phyloP scores from a whole-genome alignment of 2,329 filamentous ascomycete species.

The Sporothrix inflata region DNA sequence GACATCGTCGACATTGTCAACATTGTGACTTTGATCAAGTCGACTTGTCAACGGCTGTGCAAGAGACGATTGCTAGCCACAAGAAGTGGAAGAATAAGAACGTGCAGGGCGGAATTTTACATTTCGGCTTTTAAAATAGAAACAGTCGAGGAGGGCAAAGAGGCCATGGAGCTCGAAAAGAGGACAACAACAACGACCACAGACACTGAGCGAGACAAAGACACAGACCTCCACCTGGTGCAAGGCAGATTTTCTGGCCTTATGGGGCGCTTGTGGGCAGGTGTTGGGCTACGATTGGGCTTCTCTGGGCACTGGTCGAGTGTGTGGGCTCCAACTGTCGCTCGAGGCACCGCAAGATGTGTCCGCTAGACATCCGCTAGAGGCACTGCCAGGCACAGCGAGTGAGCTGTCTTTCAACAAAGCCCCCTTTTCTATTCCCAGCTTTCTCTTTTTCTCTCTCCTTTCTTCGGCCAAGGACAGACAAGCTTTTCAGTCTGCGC shows the following conservation, averaged over 20 bases:
- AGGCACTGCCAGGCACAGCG: too few species aligned
- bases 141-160: neutral
- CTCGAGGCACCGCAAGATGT: neutral
- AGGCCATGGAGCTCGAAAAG: too few species aligned
- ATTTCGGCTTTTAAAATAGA: neutral
- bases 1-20: neutral
- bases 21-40: neutral
- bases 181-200: neutral
- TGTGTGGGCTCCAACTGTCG: neutral
- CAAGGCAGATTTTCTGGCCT: slow-evolving; percentile 16
- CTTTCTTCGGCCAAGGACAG: neutral
- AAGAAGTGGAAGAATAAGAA: neutral
- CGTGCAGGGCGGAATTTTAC: neutral
- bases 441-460: neutral
- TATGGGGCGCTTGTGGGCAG: neutral
- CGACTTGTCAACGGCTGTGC: neutral
- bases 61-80: neutral
- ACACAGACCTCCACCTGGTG: slow-evolving; percentile 2
- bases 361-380: too few species aligned
- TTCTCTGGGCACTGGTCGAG: neutral
- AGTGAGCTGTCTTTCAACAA: neutral
- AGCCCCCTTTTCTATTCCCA: neutral
- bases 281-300: neutral
- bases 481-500: slow-evolving; percentile 2
- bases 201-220: too few species aligned